These are phyloP conservation scores for Tulasnella sp. DNA, from an alignment of 768 basidiomycete species.

Conservation along the genomic window DNA sequence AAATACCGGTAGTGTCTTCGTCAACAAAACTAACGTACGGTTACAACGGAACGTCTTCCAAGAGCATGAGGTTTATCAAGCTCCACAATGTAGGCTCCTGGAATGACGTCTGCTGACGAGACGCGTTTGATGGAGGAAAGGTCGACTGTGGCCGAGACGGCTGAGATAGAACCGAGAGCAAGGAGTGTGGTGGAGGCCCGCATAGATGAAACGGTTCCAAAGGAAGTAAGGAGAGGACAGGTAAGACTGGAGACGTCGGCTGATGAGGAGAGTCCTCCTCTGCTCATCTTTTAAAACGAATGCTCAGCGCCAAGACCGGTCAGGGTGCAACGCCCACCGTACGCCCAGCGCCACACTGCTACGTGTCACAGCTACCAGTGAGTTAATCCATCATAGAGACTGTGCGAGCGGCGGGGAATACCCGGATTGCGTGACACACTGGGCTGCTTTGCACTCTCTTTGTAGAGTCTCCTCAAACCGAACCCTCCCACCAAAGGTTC, in stretches of 20 bases:
- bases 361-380: neutral
- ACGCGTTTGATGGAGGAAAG: conserved; percentile 49
- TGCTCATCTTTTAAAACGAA: neutral
- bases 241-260: conserved; percentile 13
- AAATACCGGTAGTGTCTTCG: conserved; percentile 51
- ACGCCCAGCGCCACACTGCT: neutral
- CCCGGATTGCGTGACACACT: neutral
- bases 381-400: neutral
- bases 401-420: neutral
- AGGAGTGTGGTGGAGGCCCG: conserved; percentile 72
- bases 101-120: conserved; percentile 48
- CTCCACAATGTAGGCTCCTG: conserved; percentile 63
- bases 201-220: conserved; percentile 61
- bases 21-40: neutral
- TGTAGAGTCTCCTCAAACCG: neutral
- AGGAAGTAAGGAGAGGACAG: conserved; percentile 27
- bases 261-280: neutral
- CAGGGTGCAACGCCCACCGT: neutral
- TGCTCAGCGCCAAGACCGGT: neutral
- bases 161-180: conserved; percentile 45
- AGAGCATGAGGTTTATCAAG: conserved; percentile 47
- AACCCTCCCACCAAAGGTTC: neutral
- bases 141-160: conserved; percentile 33
- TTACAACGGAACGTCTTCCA: conserved; percentile 39
- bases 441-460: neutral